Conservation (phyloP, 2,329 filamentous ascomycete genomes). For the Colletotrichum tofieldiae region DNA sequence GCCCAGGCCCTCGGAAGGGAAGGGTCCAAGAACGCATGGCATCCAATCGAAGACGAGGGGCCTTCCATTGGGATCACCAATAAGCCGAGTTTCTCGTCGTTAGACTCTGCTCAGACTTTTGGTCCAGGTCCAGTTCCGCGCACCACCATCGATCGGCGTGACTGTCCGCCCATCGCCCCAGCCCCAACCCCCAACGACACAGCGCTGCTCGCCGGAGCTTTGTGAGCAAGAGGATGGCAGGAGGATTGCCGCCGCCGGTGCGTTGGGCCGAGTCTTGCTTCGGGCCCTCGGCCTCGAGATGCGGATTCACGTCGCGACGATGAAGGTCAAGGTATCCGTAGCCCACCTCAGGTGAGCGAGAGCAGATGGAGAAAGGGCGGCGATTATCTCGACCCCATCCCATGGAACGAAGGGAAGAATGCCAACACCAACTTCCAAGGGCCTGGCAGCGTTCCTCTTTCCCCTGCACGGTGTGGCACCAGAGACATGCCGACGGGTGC, state of each 20-base stretch:
- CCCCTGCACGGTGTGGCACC: conserved; percentile 17
- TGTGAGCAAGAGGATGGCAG: neutral
- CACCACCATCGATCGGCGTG: neutral
- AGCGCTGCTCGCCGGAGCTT: neutral
- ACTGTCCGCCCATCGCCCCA: neutral
- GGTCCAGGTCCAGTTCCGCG: neutral
- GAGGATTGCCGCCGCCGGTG: neutral
- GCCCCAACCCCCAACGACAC: neutral
- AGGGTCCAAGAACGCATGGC: conserved; percentile 31
- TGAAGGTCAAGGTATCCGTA: neutral
- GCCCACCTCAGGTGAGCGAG: neutral
- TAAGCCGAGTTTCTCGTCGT: neutral
- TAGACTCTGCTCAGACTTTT: conserved; percentile 9
- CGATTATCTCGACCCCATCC: conserved; percentile 11
- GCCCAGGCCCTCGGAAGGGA: conserved; percentile 33
- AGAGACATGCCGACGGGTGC: conserved; percentile 29
- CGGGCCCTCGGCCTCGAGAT: neutral
- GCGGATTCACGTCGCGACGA: neutral
- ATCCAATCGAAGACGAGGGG: conserved; percentile 26
- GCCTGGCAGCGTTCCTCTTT: conserved; percentile 25
- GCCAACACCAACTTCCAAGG: conserved; percentile 7
- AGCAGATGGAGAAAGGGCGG: neutral
- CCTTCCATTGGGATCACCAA: neutral
- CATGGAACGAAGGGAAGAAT: conserved; percentile 6
- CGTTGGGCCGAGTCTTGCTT: neutral